phyloP scores from a whole-genome alignment of 768 basidiomycete genomes.

The Macrocybe gigantea region DNA sequence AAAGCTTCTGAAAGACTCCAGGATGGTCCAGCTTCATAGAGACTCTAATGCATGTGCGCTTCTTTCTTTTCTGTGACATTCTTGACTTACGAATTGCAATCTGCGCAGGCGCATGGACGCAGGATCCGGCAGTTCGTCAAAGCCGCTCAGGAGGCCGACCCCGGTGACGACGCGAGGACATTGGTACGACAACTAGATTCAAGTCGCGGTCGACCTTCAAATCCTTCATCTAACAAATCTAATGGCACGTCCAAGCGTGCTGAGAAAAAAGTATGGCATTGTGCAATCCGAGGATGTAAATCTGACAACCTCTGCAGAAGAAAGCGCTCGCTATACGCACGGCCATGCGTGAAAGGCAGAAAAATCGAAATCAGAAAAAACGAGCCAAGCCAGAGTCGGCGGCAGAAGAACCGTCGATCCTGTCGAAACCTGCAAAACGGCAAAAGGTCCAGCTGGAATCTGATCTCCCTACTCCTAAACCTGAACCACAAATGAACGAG shows the following conservation, averaged over 20 bases:
- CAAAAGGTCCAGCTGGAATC: not conserved
- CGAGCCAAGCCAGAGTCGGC: conserved; percentile 10
- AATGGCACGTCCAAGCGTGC: conserved; percentile 48
- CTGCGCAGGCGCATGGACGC: conserved; percentile 55
- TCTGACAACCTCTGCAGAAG: conserved; percentile 19
- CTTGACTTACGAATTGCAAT: conserved; percentile 8
- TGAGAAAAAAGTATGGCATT: conserved; percentile 48
- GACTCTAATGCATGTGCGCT: conserved; percentile 55
- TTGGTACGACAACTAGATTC: conserved; percentile 16
- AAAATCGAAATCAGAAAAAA: conserved; percentile 37
- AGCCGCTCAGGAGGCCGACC: conserved; percentile 32
- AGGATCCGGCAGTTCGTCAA: conserved; percentile 46
- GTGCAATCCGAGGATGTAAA: not conserved
- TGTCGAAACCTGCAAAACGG: too few species aligned
- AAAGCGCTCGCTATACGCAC: conserved; percentile 40
- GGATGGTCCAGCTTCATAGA: conserved; percentile 53
- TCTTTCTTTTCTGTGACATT: conserved; percentile 8
- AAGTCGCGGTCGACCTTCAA: conserved; percentile 19
- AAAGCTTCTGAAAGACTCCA: conserved; percentile 57
- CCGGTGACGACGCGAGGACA: conserved; percentile 41
- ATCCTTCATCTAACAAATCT: conserved; percentile 14
- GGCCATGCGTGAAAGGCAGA: conserved; percentile 43
- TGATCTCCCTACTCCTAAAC: not conserved
- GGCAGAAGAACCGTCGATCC: too few species aligned
- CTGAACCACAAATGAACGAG: conserved; percentile 6